Evolutionary conservation across 768 basidiomycete genomes (phyloP), one percentile per base, ranked within the genome.

Genomic region (Tricholoma furcatifolium): DNA sequence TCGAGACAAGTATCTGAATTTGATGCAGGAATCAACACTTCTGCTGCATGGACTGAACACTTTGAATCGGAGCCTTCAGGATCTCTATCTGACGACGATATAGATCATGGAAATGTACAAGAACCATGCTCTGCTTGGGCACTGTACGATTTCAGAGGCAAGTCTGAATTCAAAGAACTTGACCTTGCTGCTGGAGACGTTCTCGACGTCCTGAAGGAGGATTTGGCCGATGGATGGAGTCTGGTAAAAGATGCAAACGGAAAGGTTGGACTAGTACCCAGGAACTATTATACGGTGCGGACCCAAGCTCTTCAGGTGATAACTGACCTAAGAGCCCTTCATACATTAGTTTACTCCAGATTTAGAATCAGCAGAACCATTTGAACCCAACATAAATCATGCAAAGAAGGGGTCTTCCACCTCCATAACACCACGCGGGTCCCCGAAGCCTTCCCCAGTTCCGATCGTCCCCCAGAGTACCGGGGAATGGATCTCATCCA

Each of bases 211-310:
- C 61, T 93, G 45, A 85, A 81, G 56, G 87, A 88, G 55, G 78
- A 88, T 48, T 74, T 84, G 1, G 83, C 82, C 6, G 87, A 91
- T 57, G 90, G 89, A 5, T 91, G 90, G 90, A 91, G 90, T 68
- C 72, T 92, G 32, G 85, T 86, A 12, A 81, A 74, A 69, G 77
- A 72, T 53, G 67, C 60, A 10, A 71, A 66, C n/a, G 82, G 81
- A 27, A 82, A 85, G 62, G 68, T 88, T 50, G 90, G 90, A 1
- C 67, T 91, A 53, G 57, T 91, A 43, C 90, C 90, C 17, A 74
- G 75, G 38, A 71, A 80, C 10, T 90, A 91, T 67, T 91, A 89
- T 66, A 85, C 84, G 53, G 88, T 88, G 64, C 50, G 79, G 74
- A 3, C 46, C 11, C 23, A 24, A 17, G 24, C 41, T 59, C 51